Evolutionary conservation across 2,329 filamentous ascomycete genomes (phyloP), one percentile per base, ranked within the genome.

Genomic region (Cercospora janseana): DNA sequence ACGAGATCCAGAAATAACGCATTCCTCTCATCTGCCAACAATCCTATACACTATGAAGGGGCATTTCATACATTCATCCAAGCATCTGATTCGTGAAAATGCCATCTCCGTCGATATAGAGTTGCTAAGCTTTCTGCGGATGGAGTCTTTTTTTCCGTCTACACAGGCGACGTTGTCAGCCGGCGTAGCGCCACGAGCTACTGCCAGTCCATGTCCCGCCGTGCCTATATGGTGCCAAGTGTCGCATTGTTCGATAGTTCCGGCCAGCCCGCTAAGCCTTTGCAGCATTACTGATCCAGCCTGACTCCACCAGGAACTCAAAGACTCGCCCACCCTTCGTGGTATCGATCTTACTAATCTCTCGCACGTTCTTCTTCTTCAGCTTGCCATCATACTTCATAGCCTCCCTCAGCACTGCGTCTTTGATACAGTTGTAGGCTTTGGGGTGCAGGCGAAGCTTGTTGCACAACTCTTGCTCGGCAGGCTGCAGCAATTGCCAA

Each of bases 351-450:
- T 78, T 80, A 65, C 87, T 91, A 20, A 97, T 85, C 65, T 94
- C 87, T 66, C 86, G 87, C 2, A 90, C 90, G 60, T 92, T 85
- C 72, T 96, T 97, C 79, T 93, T 95, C 76, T 95, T 97, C 6
- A 98, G 72, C 9, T 79, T 81, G 1, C 93, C 93, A 51, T 93
- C 92, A 51, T 85, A 84, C 71, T 92, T 93, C 67, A 95, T 81
- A 0, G 92, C 88, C 67, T 97, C 92, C 62, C 88, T 88, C 45
- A 97, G 71, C n/a, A 97, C 77, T 54, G 87, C 84, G 68, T 96
- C 90, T 70, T 98, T 98, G 70, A 97, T 89, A 65, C 89, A 89
- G 4, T 96, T 72, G 68, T 96, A 98, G 1, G 93, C 88, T 73
- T 98, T 98, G 0, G 93, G 93, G 69, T 93, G 87, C 45, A 98